Base-by-base conservation (phyloP, 2,329 filamentous ascomycete species). In the Epichloe sp. region DNA sequence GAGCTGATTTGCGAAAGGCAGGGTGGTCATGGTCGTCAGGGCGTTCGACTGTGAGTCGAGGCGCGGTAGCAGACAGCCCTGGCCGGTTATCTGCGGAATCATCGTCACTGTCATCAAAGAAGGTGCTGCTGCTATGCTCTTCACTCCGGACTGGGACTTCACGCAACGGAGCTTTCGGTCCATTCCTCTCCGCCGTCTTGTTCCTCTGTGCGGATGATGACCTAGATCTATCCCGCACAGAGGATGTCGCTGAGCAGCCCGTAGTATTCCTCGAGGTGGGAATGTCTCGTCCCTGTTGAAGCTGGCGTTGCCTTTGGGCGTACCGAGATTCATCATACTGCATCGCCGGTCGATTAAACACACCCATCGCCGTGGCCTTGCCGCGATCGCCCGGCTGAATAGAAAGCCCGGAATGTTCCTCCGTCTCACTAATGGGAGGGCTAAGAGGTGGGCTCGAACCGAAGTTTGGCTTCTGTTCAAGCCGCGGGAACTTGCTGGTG, bases 321-420 rank as follows among this genome's bases (percentile, higher is more conserved):
- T 88, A 96, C 60, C 88, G 86, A 19, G 84, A 80, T 61, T 96
- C 90, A 60, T 95, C 88, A 58, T 93, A 95, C 7, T 82, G 78
- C 48, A 84, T 79, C 2, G 72, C 69, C 1, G 89, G 86, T 62
- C 88, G 88, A 56, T 85, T 85, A 53, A 78, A 76, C 23, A 77
- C 68, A 19, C 73, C 73, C 60, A 74, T 68, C 1, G 87, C 85
- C 0, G 88, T 94, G 5, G 87, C 86, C 63, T 93, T 95, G 48
- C 86, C 88, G 45, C 80, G 74, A 58, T 95, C 90, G 55, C 82
- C 82, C 0, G 86, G 83, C 53, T 87, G 80, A 12, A 93, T 76
- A 8, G 83, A 67, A 14, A 94, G 73, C 1, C 77, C 65, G 1
- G 76, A 68, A 15, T 75, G 70, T n/a, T 91, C 86, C 31, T 84